These are phyloP conservation scores for Cyclotella cryptica DNA, from an alignment of 108 stramenopile genomes.

Conservation along the genomic window DNA sequence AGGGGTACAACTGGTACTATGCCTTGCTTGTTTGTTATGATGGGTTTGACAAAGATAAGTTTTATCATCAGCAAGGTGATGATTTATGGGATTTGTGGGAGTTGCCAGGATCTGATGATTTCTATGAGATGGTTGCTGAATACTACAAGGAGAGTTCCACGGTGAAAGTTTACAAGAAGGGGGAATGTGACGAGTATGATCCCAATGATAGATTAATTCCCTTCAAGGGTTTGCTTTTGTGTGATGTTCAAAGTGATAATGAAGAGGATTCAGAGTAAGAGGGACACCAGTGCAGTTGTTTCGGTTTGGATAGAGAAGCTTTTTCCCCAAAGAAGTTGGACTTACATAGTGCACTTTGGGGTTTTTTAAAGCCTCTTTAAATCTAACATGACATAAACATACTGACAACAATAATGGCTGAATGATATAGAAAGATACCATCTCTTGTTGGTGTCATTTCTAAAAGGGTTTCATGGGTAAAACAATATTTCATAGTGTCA, in stretches of 20 bases:
- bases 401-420: no score
- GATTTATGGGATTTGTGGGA: neutral
- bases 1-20: neutral
- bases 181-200: neutral
- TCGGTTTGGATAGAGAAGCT: no score
- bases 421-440: no score
- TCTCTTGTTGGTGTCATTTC: no score
- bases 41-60: neutral
- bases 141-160: neutral
- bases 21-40: neutral
- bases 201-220: neutral
- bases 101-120: neutral
- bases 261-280: no score
- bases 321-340: no score
- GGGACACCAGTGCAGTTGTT: no score
- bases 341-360: no score
- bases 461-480: no score
- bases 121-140: neutral
- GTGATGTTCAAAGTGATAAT: neutral
- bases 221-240: neutral
- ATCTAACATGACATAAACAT: no score
- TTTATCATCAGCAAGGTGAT: neutral
- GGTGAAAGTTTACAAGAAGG: neutral
- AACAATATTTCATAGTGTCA: no score
- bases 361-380: no score